These are phyloP conservation scores for Fusarium euwallaceae DNA, from an alignment of 2,329 filamentous ascomycete species.

Conservation along the genomic window DNA sequence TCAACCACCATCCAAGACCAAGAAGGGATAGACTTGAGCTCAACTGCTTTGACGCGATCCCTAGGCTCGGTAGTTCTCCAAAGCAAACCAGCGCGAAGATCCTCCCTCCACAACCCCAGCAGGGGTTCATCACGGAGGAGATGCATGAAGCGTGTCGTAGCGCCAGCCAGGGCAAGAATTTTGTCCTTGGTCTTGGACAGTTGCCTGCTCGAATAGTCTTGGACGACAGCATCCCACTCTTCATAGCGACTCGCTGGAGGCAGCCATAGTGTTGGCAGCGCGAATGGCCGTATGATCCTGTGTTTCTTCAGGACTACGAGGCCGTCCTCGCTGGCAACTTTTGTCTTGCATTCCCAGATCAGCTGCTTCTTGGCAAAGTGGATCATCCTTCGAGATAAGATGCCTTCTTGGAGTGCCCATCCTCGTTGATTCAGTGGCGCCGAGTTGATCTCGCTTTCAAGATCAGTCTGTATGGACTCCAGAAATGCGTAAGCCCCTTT, in stretches of 20 bases:
- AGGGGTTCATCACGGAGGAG: background rate
- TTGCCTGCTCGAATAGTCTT: background rate
- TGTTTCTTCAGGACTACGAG: background rate
- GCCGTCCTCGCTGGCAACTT: background rate
- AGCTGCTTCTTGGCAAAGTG: background rate
- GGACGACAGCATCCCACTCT: background rate
- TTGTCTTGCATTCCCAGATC: background rate
- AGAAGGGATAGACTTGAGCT: background rate
- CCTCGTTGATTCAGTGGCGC: background rate
- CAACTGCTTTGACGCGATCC: background rate
- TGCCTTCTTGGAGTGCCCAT: background rate
- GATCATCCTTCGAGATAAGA: background rate
- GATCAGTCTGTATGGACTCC: background rate
- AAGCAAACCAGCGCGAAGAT: background rate
- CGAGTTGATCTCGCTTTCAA: background rate
- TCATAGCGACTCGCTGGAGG: background rate
- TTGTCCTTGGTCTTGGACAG: background rate
- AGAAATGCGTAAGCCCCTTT: background rate
- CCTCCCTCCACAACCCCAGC: background rate
- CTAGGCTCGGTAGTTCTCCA: background rate
- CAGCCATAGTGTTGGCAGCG: background rate
- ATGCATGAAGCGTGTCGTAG: background rate
- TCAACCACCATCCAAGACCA: background rate
- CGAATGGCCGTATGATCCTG: background rate
- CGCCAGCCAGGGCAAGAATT: background rate